These are phyloP conservation scores for Penicillium flavigenum DNA, from an alignment of 495 filamentous ascomycete species.

Conservation along the genomic window DNA sequence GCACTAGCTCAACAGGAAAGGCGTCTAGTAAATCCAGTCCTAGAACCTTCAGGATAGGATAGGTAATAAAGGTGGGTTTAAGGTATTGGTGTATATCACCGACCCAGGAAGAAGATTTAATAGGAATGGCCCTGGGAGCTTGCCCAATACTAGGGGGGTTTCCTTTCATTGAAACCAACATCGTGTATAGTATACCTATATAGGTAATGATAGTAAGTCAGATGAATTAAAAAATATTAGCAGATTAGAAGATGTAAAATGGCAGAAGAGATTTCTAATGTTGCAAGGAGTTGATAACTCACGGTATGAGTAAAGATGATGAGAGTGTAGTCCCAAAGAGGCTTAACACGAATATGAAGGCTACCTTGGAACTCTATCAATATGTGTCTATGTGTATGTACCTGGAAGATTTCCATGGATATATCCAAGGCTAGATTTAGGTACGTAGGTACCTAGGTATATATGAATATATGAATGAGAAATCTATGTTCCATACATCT, in stretches of 20 bases:
- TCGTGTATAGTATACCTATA: background rate
- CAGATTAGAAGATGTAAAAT: background rate
- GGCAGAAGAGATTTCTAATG: background rate
- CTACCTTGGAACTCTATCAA: background rate
- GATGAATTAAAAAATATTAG: background rate
- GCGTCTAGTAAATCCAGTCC: background rate
- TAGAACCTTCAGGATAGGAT: background rate
- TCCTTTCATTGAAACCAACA: background rate
- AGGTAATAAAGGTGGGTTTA: background rate
- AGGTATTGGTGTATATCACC: background rate
- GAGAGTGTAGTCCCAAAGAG: background rate
- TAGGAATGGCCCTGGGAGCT: background rate
- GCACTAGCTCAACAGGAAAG: slow-evolving; percentile 1
- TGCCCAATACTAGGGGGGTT: background rate
- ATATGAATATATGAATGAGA: background rate
- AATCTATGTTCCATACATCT: background rate
- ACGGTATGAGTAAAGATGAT: background rate
- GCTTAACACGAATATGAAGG: background rate
- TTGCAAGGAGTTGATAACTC: background rate
- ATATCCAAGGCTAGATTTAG: background rate
- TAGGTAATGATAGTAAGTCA: background rate
- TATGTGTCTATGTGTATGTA: no score
- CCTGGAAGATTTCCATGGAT: background rate
- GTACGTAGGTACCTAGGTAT: no score
- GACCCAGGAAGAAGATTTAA: background rate